A percentile compares a stretch with the other conserved stretches of the same genome.
Evolutionary conservation across 176 grass and related monocot genomes (phyloP).

Genomic region (Rhynchospora tenuis): DNA sequence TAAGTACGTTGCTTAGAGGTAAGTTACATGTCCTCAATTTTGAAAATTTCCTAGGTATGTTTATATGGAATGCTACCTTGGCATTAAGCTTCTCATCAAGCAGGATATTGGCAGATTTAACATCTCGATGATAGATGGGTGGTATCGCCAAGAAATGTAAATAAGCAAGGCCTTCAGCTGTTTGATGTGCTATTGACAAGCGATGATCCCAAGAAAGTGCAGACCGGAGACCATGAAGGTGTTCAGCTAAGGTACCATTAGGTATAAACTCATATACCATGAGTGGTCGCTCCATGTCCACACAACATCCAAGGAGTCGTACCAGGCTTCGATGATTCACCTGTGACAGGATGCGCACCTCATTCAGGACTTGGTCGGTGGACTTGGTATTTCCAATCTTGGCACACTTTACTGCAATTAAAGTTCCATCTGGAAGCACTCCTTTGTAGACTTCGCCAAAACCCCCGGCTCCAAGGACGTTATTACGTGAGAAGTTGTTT

Average conservation of each 20-base stretch:
- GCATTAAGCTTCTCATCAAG: constrained; percentile 45
- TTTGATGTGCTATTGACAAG: constrained; percentile 47
- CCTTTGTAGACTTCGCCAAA: constrained; percentile 73
- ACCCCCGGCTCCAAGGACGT: constrained; percentile 58
- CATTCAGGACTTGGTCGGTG: constrained; percentile 73
- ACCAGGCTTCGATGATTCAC: constrained; percentile 76
- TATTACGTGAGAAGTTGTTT: constrained; percentile 50
- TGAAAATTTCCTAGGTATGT: too few relatives aligned
- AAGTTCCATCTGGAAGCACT: constrained; percentile 44
- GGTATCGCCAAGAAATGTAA: constrained; percentile 55
- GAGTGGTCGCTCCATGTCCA: constrained; percentile 55
- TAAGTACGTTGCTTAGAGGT: neutral
- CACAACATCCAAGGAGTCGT: constrained; percentile 65
- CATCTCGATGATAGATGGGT: constrained; percentile 75
- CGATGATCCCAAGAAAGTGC: constrained; percentile 45
- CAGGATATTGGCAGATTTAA: constrained; percentile 83
- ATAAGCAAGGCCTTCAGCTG: constrained; percentile 64
- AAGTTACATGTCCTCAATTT: neutral
- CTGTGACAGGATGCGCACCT: constrained; percentile 71
- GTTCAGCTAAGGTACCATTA: constrained; percentile 59
- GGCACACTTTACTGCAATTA: constrained; percentile 69
- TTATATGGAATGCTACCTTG: constrained; percentile 16
- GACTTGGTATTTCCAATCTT: constrained; percentile 84
- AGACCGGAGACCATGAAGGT: constrained; percentile 36
- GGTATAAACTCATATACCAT: constrained; percentile 83